A percentile compares a stretch with the other conserved stretches of the same genome.
Conservation (phyloP, 2,329 filamentous ascomycete genomes). For the Alternaria tenuissima region DNA sequence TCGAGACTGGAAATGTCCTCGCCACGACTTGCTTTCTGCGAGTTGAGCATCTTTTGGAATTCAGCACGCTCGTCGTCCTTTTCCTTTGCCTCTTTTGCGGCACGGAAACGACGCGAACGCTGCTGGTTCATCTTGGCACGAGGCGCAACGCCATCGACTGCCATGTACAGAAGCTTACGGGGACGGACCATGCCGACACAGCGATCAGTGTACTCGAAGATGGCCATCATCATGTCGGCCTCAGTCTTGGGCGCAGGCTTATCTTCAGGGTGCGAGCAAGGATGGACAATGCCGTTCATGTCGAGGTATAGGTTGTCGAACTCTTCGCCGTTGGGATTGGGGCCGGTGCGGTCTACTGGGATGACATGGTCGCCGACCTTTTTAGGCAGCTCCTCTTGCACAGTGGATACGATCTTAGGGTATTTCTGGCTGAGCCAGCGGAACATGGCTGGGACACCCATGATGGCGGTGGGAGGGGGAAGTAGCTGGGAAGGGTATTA, state of each 20-base stretch:
- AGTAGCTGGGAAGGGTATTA: constrained; percentile 13
- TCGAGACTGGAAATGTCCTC: constrained; percentile 67
- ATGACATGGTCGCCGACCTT: constrained; percentile 84
- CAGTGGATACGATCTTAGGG: constrained; percentile 93
- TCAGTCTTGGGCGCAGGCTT: constrained; percentile 89
- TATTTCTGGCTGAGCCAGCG: constrained; percentile 97
- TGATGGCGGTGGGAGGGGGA: constrained; percentile 53
- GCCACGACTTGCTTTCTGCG: constrained; percentile 67
- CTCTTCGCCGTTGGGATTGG: constrained; percentile 97
- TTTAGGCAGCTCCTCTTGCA: constrained; percentile 84
- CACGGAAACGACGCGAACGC: constrained; percentile 91
- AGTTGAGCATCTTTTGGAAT: constrained; percentile 82
- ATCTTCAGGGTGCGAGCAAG: constrained; percentile 97
- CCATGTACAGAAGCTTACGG: constrained; percentile 95
- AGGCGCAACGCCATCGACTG: constrained; percentile 96
- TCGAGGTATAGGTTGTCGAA: constrained; percentile 98
- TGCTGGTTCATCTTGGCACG: constrained; percentile 99
- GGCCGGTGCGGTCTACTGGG: constrained; percentile 81
- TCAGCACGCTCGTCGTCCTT: constrained; percentile 92
- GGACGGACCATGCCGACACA: constrained; percentile 99
- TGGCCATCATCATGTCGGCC: constrained; percentile 99
- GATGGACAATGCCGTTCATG: constrained; percentile 99
- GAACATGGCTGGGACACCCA: constrained; percentile 96
- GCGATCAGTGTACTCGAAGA: constrained; percentile 98
- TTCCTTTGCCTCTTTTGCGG: constrained; percentile 91